Percentiles rank a stretch among this genome's conserved stretches.
These are phyloP conservation scores for Pleurotus sapidus DNA, from an alignment of 768 basidiomycete species.

Conservation along the genomic window DNA sequence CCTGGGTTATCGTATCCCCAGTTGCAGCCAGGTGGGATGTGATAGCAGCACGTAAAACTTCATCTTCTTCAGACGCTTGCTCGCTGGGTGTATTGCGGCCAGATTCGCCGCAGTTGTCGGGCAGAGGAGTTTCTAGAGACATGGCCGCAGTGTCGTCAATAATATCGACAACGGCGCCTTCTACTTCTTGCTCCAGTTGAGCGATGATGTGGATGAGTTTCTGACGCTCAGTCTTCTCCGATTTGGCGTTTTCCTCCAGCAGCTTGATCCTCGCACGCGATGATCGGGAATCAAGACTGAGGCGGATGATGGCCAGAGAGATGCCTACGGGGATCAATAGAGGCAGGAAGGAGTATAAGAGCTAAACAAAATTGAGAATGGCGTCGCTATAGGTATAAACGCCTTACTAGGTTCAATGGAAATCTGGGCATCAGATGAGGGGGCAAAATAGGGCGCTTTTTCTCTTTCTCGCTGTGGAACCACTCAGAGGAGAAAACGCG, in stretches of 20 bases:
- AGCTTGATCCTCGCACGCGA: constrained; percentile 63
- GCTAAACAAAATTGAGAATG: constrained; percentile 25
- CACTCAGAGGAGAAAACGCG: constrained; percentile 37
- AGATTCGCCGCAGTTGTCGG: not conserved
- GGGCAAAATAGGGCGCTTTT: constrained; percentile 42
- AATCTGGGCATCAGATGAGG: constrained; percentile 56
- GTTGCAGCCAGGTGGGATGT: not conserved
- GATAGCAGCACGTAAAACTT: not conserved
- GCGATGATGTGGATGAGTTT: constrained; percentile 54
- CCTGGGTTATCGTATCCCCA: not conserved
- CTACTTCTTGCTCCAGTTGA: constrained; percentile 56
- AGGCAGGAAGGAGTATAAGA: constrained; percentile 55
- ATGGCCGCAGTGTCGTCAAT: constrained; percentile 41
- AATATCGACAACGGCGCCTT: constrained; percentile 56
- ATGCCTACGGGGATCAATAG: constrained; percentile 60
- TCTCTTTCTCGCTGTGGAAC: constrained; percentile 36
- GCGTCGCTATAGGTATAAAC: not conserved
- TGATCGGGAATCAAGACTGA: constrained; percentile 53
- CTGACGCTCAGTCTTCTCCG: constrained; percentile 42
- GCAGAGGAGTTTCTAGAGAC: constrained; percentile 9
- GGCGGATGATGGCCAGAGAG: constrained; percentile 47
- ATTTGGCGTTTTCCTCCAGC: constrained; percentile 40
- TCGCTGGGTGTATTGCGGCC: constrained; percentile 6
- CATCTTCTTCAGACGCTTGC: not conserved
- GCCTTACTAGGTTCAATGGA: constrained; percentile 69